phyloP scores from a whole-genome alignment of 1,139 yeast genomes.

The Candida sojae region DNA sequence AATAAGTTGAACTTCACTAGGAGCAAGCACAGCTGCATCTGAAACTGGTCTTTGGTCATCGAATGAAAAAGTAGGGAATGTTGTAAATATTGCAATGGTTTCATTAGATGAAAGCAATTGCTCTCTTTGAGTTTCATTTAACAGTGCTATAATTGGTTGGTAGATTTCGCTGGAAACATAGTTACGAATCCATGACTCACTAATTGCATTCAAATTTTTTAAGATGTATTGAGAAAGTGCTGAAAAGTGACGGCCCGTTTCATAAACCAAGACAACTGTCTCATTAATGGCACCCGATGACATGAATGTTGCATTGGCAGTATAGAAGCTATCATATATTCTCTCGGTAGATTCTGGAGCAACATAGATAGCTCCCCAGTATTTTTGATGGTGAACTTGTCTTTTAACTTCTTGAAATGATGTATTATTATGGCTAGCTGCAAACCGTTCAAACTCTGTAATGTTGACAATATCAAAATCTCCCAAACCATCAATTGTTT shows the following conservation, averaged over 20 bases:
- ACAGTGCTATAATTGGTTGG: slow-evolving; percentile 18
- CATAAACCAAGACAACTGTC: slow-evolving; percentile 42
- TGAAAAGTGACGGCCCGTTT: slow-evolving; percentile 55
- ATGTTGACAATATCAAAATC: slow-evolving; percentile 40
- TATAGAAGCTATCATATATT: slow-evolving; percentile 33
- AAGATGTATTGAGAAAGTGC: slow-evolving; percentile 41
- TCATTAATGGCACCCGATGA: slow-evolving; percentile 13
- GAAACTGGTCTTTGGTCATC: slow-evolving; percentile 24
- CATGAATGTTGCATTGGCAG: slow-evolving; percentile 20
- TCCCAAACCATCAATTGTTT: slow-evolving; percentile 23
- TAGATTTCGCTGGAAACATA: slow-evolving; percentile 25
- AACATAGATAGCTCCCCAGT: slow-evolving; percentile 57
- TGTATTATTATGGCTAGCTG: slow-evolving; percentile 32
- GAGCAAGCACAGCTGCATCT: slow-evolving; percentile 29
- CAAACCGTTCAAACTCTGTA: slow-evolving; percentile 28
- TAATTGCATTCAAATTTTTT: slow-evolving; percentile 37
- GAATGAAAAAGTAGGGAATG: slow-evolving; percentile 22
- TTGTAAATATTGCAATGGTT: slow-evolving; percentile 20
- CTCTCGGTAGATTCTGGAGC: slow-evolving; percentile 42
- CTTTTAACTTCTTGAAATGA: slow-evolving; percentile 35
- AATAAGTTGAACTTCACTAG: slow-evolving; percentile 35
- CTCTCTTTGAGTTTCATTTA: slow-evolving; percentile 15
- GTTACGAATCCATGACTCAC: slow-evolving; percentile 22
- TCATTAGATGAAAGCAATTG: slow-evolving; percentile 17
- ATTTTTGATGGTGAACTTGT: slow-evolving; percentile 48